phyloP scores from a whole-genome alignment of 345 rosid genomes.

The Heritiera fomes region DNA sequence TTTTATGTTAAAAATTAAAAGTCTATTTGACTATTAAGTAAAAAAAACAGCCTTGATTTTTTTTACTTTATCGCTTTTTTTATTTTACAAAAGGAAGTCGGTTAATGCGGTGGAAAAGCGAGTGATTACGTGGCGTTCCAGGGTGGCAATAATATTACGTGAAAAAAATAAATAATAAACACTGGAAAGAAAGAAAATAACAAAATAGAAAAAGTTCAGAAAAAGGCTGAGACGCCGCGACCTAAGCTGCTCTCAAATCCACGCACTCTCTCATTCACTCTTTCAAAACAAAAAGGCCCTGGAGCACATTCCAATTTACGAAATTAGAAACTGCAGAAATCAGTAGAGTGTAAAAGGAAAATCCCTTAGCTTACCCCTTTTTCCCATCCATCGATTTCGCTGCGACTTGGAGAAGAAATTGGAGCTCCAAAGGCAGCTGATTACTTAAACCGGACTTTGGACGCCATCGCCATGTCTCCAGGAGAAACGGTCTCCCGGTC shows the following conservation, averaged over 20 bases:
- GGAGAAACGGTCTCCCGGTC: slow-evolving; percentile 38
- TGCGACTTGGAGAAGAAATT: neutral
- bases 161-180: too few relatives aligned
- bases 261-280: neutral
- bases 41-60: neutral
- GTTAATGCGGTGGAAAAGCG: neutral
- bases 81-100: neutral
- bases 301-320: slow-evolving; percentile 23
- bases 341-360: neutral
- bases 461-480: slow-evolving; percentile 35
- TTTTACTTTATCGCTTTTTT: neutral
- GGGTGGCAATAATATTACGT: slow-evolving; percentile 21
- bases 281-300: neutral
- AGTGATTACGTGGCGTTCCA: slow-evolving; percentile 30
- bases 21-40: too few relatives aligned
- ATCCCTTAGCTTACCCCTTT: neutral
- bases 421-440: slow-evolving; percentile 3
- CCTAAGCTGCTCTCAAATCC: neutral
- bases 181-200: neutral
- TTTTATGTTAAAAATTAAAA: too few relatives aligned
- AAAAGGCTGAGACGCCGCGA: slow-evolving; percentile 21
- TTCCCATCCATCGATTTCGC: slow-evolving; percentile 9
- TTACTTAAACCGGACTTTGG: slow-evolving; percentile 9
- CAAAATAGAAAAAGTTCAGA: neutral
- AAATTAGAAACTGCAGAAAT: slow-evolving; percentile 15